Base-by-base conservation (phyloP, 2,329 filamentous ascomycete species). In the Penicillium sp. region DNA sequence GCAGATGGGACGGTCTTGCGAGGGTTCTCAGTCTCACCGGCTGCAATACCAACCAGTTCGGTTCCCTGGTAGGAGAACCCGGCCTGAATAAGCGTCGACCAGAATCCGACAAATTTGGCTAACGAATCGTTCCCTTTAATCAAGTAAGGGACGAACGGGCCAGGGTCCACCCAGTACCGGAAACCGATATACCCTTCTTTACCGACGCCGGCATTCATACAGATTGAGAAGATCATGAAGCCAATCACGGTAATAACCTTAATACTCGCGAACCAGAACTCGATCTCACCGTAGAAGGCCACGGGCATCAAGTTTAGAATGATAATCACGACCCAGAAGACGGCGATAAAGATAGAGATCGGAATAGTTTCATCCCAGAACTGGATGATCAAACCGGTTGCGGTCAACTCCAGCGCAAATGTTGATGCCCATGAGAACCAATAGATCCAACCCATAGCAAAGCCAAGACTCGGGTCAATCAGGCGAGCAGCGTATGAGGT, bases 391-490 rank as follows among this genome's bases (percentile, higher is more conserved):
- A 90, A 76, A 22, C 87, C 88, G 1, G 87, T 85, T 0, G 87
- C 86, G 0, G 85, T 88, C 40, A 92, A 78, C 68, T 92, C 88
- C 10, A 90, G 80, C 1, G 88, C 87, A 62, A 84, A 89, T 0
- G 88, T 90, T 55, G 88, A 84, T 18, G 85, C 81, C 87, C 87
- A 92, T 37, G 82, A 86, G 66, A 91, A 91, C 86, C 87, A 92
- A 74, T 92, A 92, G 57, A 90, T 85, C 89, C 89, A 92, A 26
- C 89, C 89, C 81, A 91, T 88, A 26, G 88, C 81, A 66, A 91
- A 92, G 9, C 87, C 88, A 51, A 90, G 76, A 47, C 85, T 85
- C 14, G 84, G 85, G 64, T 89, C 85, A 59, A 90, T 81, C 66
- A 92, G 90, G 16, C 89, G 87, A 43, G 85, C 82, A 22, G 89